Percentiles rank a stretch among this genome's conserved stretches.
These are phyloP conservation scores for Echium plantagineum DNA, from an alignment of 257 asterid genomes.

Conservation along the genomic window DNA sequence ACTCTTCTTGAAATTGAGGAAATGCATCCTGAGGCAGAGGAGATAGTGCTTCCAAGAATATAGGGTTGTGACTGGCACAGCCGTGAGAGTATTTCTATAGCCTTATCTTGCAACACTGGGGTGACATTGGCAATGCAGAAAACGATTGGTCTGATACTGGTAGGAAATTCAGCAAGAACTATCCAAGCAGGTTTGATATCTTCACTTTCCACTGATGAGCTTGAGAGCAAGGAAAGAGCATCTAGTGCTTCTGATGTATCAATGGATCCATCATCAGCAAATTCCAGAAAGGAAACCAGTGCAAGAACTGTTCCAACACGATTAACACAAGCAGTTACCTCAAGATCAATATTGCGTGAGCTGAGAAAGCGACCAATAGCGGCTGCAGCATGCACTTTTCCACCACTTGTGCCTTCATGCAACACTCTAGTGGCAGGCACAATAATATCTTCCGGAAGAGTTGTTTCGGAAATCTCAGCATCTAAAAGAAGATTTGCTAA, in stretches of 20 bases:
- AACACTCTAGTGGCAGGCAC: slow-evolving; percentile 74
- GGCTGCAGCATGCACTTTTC: slow-evolving; percentile 79
- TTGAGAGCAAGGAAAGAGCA: slow-evolving; percentile 76
- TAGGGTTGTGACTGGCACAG: slow-evolving; percentile 65
- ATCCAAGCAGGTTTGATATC: slow-evolving; percentile 73
- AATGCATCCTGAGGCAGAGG: slow-evolving; percentile 66
- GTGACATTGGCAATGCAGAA: slow-evolving; percentile 70
- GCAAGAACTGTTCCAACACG: slow-evolving; percentile 85
- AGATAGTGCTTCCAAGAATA: slow-evolving; percentile 55
- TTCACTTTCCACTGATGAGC: slow-evolving; percentile 46
- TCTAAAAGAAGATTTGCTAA: slow-evolving; percentile 89
- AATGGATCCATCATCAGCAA: slow-evolving; percentile 51
- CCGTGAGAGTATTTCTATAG: slow-evolving; percentile 69
- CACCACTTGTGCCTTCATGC: slow-evolving; percentile 67
- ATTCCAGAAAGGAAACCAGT: slow-evolving; percentile 70
- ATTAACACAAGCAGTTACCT: slow-evolving; percentile 60
- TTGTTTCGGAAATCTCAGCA: slow-evolving; percentile 64
- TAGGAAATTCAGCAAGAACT: slow-evolving; percentile 80
- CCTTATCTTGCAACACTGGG: slow-evolving; percentile 75
- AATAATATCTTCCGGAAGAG: slow-evolving; percentile 61
- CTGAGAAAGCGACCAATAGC: slow-evolving; percentile 83
- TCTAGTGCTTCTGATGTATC: slow-evolving; percentile 74
- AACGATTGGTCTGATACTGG: slow-evolving; percentile 66
- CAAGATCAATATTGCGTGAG: slow-evolving; percentile 55
- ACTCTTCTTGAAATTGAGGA: slow-evolving; percentile 65